Conservation (phyloP, 305 asterid genomes). For the Fraxinus platypoda region DNA sequence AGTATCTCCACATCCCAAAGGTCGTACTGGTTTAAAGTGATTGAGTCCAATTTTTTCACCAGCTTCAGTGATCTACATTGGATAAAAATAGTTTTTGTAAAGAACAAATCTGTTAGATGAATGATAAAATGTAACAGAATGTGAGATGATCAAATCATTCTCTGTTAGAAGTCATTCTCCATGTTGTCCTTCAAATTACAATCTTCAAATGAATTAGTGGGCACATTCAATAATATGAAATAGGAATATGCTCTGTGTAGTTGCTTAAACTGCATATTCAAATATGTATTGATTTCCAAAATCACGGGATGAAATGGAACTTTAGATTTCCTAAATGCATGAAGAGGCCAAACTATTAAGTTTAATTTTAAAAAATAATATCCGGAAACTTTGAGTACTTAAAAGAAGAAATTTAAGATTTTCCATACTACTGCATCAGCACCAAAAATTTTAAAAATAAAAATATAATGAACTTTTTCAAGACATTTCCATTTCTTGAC, state of each 20-base stretch:
- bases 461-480: not conserved
- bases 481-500: not conserved
- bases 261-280: not conserved
- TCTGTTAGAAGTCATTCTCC: not conserved
- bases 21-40: constrained; percentile 88
- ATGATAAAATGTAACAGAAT: not conserved
- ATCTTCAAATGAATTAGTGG: not conserved
- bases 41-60: constrained; percentile 80
- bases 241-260: not conserved
- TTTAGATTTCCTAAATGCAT: not conserved
- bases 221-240: not conserved
- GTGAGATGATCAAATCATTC: not conserved
- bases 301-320: not conserved
- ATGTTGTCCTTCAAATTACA: not conserved
- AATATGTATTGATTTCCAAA: not conserved
- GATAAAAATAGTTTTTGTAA: constrained; percentile 16
- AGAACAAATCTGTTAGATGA: constrained; percentile 14
- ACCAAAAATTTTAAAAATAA: not conserved
- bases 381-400: not conserved
- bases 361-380: not conserved
- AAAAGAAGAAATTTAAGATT: not conserved
- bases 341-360: not conserved
- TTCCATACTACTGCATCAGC: not conserved
- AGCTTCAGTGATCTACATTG: constrained; percentile 56
- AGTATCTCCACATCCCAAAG: constrained; percentile 98